Base-by-base conservation (phyloP, 768 basidiomycete genomes). In the Podaxis sp. region DNA sequence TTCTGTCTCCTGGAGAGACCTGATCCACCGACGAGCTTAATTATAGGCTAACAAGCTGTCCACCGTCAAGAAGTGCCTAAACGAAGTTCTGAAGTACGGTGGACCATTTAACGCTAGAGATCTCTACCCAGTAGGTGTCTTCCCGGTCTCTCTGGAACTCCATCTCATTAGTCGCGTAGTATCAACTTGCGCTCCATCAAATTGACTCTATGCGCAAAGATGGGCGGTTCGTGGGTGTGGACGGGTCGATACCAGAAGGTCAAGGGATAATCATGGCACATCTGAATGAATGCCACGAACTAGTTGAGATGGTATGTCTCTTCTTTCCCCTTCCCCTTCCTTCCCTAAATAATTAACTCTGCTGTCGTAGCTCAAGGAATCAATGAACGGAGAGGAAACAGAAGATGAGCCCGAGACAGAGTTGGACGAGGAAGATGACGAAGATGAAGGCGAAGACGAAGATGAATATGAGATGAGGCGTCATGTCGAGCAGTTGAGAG, bases 221-320 rank as follows among this genome's bases (percentile, higher is more conserved):
- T 64, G 97, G 96, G 46, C 94, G 92, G 70, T 98, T 98, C 69
- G 77, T 95, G 25, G 92, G 93, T 24, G 80, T 84, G 17, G 96
- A 97, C 68, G 96, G 96, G 1, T 79, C 82, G 27, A 85, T 98
- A 66, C 96, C 96, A 1, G 96, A 98, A 73, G 96, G 96, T 2
- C 96, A 98, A 72, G 96, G 93, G 13, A 94, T 96, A 67, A 83
- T 98, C 57, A 94, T 94, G 82, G 96, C 96, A 3, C 94, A 98
- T 73, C 77, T 98, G 55, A 95, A 90, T 66, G 96, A 98, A 75
- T 96, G 95, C 63, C 96, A 98, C 70, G 96, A 98, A 73, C 77
- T 98, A 59, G 79, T 98, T 12, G 94, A 95, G 76, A 96, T 98
- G 94, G 92, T 92, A 66, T 43, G 83, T 56, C 41, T 29, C 29